Base-by-base conservation (phyloP, 2,329 filamentous ascomycete species). In the Cladosporium sp. region DNA sequence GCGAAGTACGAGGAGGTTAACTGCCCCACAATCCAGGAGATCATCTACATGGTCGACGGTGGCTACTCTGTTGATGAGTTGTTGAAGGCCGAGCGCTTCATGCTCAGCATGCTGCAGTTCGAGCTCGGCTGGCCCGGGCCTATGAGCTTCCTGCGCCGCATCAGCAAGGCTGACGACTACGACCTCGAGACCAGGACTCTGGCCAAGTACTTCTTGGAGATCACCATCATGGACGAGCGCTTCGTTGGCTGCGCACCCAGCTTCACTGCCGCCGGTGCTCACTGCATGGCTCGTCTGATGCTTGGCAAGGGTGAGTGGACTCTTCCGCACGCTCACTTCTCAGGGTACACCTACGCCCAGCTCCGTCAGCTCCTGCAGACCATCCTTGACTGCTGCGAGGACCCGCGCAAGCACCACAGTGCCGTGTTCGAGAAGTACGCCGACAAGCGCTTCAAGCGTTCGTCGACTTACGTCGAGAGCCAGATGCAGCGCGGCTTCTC, bases 1-100 rank as follows among this genome's bases (percentile, higher is more conserved):
- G 92, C 95, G 72, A 99, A 99, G 81, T 99, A 97, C 76, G 95
- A 99, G 79, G 95, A 99, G 81, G 97, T 99, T 82, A 96, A 97
- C 80, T 97, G 93, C 78, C 95, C 93, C 28, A 97, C 94, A 0
- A 88, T 99, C 26, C 87, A 91, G 68, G 95, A 99, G 82, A 96
- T 99, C 74, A 91, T 97, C 67, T 98, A 94, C 83, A 98, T 99
- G 94, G 95, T 99, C 49, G 95, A 99, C 76, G 87, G 89, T 52
- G 93, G 92, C 65, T 99, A 97, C 80, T 91, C 86, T 3, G 85
- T 87, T 18, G 93, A 97, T 66, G 95, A 98, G 81, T 94, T 99
- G 66, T 86, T 98, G 71, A 97, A 98, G 82, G 95, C 95, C 0
- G 95, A 99, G 80, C 90, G 93, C 14, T 98, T 97, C 82, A 99